phyloP scores from a whole-genome alignment of 2,329 filamentous ascomycete species.

The Colletotrichum filicis region DNA sequence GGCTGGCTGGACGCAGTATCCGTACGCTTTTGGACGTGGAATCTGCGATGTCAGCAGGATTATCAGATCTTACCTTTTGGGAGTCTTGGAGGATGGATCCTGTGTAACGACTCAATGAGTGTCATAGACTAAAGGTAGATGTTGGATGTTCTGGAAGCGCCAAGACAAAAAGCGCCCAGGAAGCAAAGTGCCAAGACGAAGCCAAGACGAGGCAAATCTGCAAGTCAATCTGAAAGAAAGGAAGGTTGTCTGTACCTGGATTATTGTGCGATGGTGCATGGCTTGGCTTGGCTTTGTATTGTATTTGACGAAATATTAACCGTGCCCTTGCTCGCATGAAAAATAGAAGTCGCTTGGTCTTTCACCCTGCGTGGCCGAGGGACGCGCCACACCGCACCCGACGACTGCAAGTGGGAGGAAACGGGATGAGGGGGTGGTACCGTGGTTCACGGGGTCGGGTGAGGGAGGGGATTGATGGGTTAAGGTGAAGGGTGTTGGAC shows the following conservation, averaged over 20 bases:
- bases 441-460: not conserved
- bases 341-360: not conserved
- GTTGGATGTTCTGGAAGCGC: not conserved
- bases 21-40: not conserved
- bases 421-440: not conserved
- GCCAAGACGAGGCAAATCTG: slow-evolving; percentile 5
- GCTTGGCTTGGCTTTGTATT: slow-evolving; percentile 16
- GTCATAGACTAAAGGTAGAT: not conserved
- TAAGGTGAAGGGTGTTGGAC: too few species aligned
- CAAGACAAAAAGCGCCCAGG: not conserved
- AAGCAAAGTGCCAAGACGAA: not conserved
- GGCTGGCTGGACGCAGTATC: not conserved
- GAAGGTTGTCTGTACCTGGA: slow-evolving; percentile 5
- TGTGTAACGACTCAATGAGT: not conserved
- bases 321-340: slow-evolving; percentile 24
- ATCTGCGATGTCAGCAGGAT: not conserved
- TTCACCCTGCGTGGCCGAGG: not conserved
- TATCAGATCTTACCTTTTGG: not conserved
- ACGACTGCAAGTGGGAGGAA: not conserved
- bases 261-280: slow-evolving; percentile 18
- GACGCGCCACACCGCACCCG: slow-evolving; percentile 1
- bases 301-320: slow-evolving; percentile 5
- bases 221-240: slow-evolving; percentile 17
- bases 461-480: not conserved
- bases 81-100: not conserved